Percentiles rank a stretch among this genome's conserved stretches.
These are phyloP conservation scores for Cladophialophora chaetospira DNA, from an alignment of 2,329 filamentous ascomycete genomes.

Conservation along the genomic window DNA sequence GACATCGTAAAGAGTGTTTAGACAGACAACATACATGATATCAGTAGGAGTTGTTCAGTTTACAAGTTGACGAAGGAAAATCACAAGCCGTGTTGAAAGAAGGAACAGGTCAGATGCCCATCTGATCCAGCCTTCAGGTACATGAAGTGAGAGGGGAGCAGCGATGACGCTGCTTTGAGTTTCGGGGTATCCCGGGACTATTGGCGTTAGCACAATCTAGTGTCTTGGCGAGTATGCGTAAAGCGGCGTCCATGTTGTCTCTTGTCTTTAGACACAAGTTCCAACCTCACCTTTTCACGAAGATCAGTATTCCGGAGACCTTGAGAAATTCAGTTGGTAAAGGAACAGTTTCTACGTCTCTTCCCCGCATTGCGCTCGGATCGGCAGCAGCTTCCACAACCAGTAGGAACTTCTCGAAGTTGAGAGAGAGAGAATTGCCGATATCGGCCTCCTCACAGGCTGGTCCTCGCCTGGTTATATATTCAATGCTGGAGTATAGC, in stretches of 20 bases:
- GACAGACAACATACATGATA: background rate
- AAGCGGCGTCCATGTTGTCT: no score
- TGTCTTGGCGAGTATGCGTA: background rate
- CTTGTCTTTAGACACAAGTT: no score
- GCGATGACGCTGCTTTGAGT: constrained; percentile 1
- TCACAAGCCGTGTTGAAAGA: background rate
- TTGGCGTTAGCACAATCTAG: no score
- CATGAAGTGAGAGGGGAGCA: no score
- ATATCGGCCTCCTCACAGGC: constrained; percentile 4
- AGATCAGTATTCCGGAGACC: no score
- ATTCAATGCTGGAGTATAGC: background rate
- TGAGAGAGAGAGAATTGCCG: constrained; percentile 1
- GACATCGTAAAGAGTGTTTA: constrained; percentile 4
- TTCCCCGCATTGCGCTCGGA: background rate
- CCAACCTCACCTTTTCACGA: no score
- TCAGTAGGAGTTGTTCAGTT: background rate
- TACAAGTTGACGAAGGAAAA: background rate
- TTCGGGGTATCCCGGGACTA: no score
- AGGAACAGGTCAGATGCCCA: background rate
- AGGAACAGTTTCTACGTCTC: background rate
- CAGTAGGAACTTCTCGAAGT: background rate
- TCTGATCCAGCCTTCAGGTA: no score
- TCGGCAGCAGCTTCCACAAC: background rate
- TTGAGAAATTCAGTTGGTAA: no score
- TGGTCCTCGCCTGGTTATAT: background rate